Conservation (phyloP, 768 basidiomycete species). For the Tulasnella sp. region DNA sequence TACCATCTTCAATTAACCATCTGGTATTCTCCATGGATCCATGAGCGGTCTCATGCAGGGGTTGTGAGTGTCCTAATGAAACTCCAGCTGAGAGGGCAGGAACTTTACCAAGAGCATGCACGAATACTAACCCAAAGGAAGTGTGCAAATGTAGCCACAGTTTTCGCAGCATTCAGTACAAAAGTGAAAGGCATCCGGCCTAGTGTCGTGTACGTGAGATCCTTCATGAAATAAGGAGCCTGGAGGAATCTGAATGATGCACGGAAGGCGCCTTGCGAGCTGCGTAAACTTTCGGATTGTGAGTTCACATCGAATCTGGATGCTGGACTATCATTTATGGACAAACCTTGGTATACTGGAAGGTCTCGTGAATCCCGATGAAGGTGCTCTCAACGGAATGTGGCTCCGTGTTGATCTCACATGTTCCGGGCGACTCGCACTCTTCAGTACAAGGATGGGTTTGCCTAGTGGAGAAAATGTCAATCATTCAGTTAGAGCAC, state of each 20-base stretch:
- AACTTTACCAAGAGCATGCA: too few species aligned
- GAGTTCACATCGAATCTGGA: too few species aligned
- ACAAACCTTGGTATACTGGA: constrained; percentile 5
- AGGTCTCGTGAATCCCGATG: not conserved
- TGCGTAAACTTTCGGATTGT: constrained; percentile 4
- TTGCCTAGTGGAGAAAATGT: not conserved
- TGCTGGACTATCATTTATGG: not conserved
- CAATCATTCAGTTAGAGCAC: not conserved
- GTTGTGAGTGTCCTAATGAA: constrained; percentile 2
- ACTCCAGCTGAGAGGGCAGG: not conserved
- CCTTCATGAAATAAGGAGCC: constrained; percentile 3
- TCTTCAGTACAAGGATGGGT: not conserved
- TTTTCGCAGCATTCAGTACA: constrained; percentile 8
- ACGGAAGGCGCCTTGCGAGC: constrained; percentile 10
- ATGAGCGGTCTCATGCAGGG: constrained; percentile 6
- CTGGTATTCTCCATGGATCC: constrained; percentile 11
- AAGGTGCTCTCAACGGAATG: not conserved
- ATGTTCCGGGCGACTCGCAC: not conserved
- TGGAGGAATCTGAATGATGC: constrained; percentile 7
- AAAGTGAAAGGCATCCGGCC: not conserved
- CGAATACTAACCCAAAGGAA: constrained; percentile 6
- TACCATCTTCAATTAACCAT: constrained; percentile 7
- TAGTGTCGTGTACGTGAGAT: constrained; percentile 1
- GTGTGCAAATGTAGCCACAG: constrained; percentile 12
- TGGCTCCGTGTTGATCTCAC: not conserved